phyloP scores from a whole-genome alignment of 306 rosid species.

The Pachyrhizus erosus region DNA sequence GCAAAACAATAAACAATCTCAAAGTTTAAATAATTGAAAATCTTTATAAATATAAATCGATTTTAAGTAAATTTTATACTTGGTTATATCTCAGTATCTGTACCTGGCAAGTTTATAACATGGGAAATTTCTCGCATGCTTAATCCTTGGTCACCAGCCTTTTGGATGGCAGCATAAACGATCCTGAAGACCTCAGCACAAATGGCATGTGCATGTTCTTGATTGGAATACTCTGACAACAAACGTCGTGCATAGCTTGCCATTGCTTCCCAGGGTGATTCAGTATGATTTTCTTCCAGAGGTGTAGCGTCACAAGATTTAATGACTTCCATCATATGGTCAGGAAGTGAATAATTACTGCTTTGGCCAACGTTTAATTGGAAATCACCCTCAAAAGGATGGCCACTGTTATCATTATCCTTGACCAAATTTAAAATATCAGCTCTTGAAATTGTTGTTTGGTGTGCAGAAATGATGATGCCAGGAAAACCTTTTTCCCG shows the following conservation, averaged over 20 bases:
- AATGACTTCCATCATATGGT: constrained; percentile 51
- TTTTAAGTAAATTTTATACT: constrained; percentile 22
- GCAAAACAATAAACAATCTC: constrained; percentile 35
- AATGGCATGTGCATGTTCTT: constrained; percentile 53
- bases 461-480: constrained; percentile 58
- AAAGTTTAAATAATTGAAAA: constrained; percentile 12
- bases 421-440: constrained; percentile 62
- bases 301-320: constrained; percentile 52
- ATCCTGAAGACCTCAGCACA: constrained; percentile 66
- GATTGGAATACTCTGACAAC: constrained; percentile 48
- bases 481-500: constrained; percentile 98
- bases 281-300: constrained; percentile 42
- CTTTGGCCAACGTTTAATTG: constrained; percentile 37
- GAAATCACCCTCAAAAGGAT: constrained; percentile 44
- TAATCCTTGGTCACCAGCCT: constrained; percentile 95
- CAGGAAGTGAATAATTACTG: constrained; percentile 41
- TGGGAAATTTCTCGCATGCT: constrained; percentile 74
- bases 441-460: constrained; percentile 57
- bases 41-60: background rate
- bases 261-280: constrained; percentile 89
- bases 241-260: constrained; percentile 63
- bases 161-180: constrained; percentile 75
- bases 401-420: constrained; percentile 51
- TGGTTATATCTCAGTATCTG: constrained; percentile 26
- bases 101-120: constrained; percentile 74